Percentiles rank a stretch among this genome's conserved stretches.
Evolutionary conservation across 2,329 filamentous ascomycete genomes (phyloP).

Genomic region (Lachnellula occidentalis): DNA sequence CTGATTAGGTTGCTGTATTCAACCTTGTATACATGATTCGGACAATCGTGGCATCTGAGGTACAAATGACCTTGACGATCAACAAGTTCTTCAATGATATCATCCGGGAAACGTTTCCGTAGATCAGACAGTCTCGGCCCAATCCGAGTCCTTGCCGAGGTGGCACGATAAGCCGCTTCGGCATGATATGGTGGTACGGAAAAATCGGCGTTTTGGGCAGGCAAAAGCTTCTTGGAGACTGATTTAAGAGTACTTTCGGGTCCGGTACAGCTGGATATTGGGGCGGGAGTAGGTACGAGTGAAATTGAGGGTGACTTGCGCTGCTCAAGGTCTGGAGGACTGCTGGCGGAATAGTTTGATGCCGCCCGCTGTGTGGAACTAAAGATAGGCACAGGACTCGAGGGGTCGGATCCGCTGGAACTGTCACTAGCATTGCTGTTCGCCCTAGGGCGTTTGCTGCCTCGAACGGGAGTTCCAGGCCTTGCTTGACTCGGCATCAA

Average conservation of each 20-base stretch:
- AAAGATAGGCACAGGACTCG: background rate
- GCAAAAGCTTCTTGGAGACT: background rate
- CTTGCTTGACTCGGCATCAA: background rate
- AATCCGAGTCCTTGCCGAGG: background rate
- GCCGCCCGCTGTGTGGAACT: background rate
- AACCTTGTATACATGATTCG: background rate
- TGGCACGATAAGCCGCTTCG: background rate
- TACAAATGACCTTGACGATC: background rate
- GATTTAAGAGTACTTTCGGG: background rate
- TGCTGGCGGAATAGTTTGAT: background rate
- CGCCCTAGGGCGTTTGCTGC: background rate
- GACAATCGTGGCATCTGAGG: background rate
- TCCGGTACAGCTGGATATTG: background rate
- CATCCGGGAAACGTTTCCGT: background rate
- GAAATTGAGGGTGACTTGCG: background rate
- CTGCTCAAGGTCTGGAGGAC: background rate
- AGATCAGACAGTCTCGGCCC: background rate
- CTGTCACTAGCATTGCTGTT: background rate
- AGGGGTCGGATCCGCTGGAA: slow-evolving; percentile 1
- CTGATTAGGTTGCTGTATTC: background rate
- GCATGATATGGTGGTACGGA: too few relatives aligned
- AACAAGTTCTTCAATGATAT: background rate
- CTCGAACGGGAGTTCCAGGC: background rate
- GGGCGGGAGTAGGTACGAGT: background rate
- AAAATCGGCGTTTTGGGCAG: too few relatives aligned